Percentiles rank a stretch among this genome's conserved stretches.
Conservation (phyloP, 2,329 filamentous ascomycete genomes). For the Xylariaceae sp. region DNA sequence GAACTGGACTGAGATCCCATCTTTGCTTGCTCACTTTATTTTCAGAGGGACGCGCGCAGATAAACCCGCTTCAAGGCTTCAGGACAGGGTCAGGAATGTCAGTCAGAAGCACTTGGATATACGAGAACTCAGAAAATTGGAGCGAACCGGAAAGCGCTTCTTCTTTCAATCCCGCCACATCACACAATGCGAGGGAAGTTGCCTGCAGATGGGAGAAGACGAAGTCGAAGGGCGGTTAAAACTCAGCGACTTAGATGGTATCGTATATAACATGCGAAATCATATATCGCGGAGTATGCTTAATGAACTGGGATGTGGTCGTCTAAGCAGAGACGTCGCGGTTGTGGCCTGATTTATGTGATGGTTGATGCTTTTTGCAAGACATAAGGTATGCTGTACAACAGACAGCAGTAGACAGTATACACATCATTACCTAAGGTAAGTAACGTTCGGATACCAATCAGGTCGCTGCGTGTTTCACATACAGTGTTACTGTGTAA, state of each 20-base stretch:
- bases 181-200: constrained; percentile 17
- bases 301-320: constrained; percentile 3
- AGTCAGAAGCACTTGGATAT: constrained; percentile 24
- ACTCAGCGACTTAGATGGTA: neutral
- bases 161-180: constrained; percentile 24
- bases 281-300: constrained; percentile 1
- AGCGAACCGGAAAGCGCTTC: constrained; percentile 32
- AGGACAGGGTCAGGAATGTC: constrained; percentile 22
- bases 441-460: no score
- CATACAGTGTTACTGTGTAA: no score
- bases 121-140: constrained; percentile 29
- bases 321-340: constrained; percentile 2
- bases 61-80: constrained; percentile 24
- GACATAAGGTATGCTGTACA: no score
- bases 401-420: no score
- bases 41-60: constrained; percentile 19
- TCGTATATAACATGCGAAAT: neutral
- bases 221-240: neutral
- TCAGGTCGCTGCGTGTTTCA: no score
- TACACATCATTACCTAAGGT: neutral
- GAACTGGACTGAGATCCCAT: constrained; percentile 51
- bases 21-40: constrained; percentile 29
- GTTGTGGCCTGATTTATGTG: constrained; percentile 4
- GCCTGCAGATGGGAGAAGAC: constrained; percentile 1
- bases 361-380: neutral